A percentile compares a stretch with the other conserved stretches of the same genome.
Evolutionary conservation across 2,329 filamentous ascomycete species (phyloP).

Genomic region (Colletotrichum zoysiae): DNA sequence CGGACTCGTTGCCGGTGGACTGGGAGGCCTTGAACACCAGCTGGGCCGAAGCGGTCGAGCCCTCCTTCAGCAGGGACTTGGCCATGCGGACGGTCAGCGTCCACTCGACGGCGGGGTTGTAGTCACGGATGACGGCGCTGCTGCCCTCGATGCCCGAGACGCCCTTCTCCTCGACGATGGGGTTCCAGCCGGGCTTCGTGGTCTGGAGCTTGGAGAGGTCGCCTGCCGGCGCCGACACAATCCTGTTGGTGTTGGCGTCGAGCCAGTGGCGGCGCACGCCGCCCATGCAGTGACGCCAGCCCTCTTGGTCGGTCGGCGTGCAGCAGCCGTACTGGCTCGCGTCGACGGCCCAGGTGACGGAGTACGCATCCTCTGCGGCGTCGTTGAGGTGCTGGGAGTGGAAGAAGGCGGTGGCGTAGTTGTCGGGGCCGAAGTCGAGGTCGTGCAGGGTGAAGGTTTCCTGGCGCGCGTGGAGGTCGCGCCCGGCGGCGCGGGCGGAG

Average conservation of each 20-base stretch:
- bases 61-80: constrained; percentile 33
- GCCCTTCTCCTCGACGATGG: constrained; percentile 36
- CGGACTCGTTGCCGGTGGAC: constrained; percentile 37
- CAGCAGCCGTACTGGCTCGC: constrained; percentile 49
- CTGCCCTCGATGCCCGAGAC: constrained; percentile 33
- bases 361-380: constrained; percentile 46
- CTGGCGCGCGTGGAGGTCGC: constrained; percentile 7
- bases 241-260: constrained; percentile 34
- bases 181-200: constrained; percentile 41
- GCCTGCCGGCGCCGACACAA: constrained; percentile 38
- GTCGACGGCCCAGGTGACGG: constrained; percentile 53
- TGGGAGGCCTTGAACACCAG: constrained; percentile 48
- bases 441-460: constrained; percentile 45
- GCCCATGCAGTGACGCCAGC: constrained; percentile 48
- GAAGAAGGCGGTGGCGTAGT: constrained; percentile 54
- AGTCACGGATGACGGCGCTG: constrained; percentile 34
- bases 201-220: constrained; percentile 34
- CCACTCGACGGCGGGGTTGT: constrained; percentile 42
- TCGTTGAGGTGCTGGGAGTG: constrained; percentile 35
- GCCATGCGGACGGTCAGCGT: constrained; percentile 41
- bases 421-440: constrained; percentile 53
- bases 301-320: constrained; percentile 49
- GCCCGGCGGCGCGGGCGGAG: neutral
- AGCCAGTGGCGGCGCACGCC: constrained; percentile 41
- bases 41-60: constrained; percentile 42